These are phyloP conservation scores for Coemansia sp. DNA, from an alignment of 192 early-diverging fungal species.

Conservation along the genomic window DNA sequence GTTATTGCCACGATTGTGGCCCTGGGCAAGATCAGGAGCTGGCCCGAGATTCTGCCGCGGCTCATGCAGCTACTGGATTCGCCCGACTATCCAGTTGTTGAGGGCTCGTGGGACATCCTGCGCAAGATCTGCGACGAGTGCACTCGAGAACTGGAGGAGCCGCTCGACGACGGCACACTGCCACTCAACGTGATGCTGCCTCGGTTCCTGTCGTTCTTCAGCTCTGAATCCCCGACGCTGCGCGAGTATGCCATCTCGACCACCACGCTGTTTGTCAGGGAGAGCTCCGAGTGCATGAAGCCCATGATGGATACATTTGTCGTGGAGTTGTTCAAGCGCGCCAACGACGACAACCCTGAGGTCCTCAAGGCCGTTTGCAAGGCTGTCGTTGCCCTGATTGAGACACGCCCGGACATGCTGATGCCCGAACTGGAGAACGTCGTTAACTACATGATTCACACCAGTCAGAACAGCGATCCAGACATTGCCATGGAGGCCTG, in stretches of 20 bases:
- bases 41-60: conserved; percentile 80
- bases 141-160: conserved; percentile 72
- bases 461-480: conserved; percentile 82
- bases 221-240: conserved; percentile 70
- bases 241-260: conserved; percentile 81
- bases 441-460: conserved; percentile 94
- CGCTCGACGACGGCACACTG: conserved; percentile 66
- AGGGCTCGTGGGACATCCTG: conserved; percentile 85
- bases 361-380: conserved; percentile 94
- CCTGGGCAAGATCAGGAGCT: conserved; percentile 66
- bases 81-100: conserved; percentile 68
- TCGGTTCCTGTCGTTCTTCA: conserved; percentile 84
- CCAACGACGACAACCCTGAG: conserved; percentile 77
- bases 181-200: conserved; percentile 86
- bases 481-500: conserved; percentile 95
- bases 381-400: conserved; percentile 87
- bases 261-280: conserved; percentile 84
- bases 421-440: conserved; percentile 85
- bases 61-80: conserved; percentile 80
- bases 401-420: conserved; percentile 81
- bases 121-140: conserved; percentile 97
- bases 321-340: conserved; percentile 73
- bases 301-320: conserved; percentile 55
- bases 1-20: conserved; percentile 87
- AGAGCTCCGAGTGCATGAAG: conserved; percentile 66